Evolutionary conservation across 768 basidiomycete genomes (phyloP), one percentile per base, ranked within the genome.

Genomic region (Leucocoprinus leucothites): DNA sequence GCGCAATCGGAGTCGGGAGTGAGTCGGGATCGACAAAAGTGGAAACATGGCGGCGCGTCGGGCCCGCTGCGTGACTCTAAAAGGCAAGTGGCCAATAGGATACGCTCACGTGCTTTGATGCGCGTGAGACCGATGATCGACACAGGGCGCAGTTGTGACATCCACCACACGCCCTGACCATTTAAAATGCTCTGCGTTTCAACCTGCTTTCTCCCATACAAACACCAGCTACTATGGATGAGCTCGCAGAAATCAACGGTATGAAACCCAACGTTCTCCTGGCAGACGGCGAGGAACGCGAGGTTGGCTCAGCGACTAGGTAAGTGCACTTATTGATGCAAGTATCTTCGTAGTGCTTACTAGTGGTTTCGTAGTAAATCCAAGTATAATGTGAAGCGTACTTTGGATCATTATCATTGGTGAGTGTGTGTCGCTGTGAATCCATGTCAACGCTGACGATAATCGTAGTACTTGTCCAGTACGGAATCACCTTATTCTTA

Each of bases 201-300:
- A 11, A 31, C 31, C 31, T 31, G 31, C 31, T 11, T 31, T 11
- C 31, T 5, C 31, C 31, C 6, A 5, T 11, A 5, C 31, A 31
- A 11, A 11, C 31, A 11, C 11, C 31, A 11, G 5, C 31, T 31
- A 31, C 14, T 16, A 38, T 43, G 38, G 47, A 58, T n/a, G 26
- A 51, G 13, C 31, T 54, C 16, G 47, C 53, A 16, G 53, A 58
- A 22, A 82, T 82, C 48, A 71, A 77, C 58, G 81, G 81, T 13
- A 65, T 80, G 51, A 77, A 76, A 61, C 82, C 81, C 31, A 77
- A 76, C 26, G 72, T 78, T 8, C 51, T 68, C 47, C 61, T 82
- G 2, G 62, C 58, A 25, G 81, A 82, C 52, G 81, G 81, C 6
- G 76, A 79, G 40, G 76, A 79, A 56, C 67, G 65, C 25, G 77